A percentile compares a stretch with the other conserved stretches of the same genome.
Conservation (phyloP, 805 yeast species). For the Candida xyloterini region DNA sequence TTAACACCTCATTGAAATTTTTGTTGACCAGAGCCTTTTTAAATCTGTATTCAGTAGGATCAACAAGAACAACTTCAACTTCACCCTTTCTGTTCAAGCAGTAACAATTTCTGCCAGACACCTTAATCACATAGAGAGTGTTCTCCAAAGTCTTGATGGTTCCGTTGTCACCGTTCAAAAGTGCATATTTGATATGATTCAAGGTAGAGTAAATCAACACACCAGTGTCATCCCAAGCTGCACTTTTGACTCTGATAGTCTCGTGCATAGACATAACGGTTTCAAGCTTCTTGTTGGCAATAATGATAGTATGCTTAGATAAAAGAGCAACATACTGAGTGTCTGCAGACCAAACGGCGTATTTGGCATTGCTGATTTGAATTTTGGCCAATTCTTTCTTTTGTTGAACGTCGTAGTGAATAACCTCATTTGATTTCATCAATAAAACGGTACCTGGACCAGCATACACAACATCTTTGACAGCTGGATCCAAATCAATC, state of each 20-base stretch:
- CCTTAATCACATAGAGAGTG: constrained; percentile 78
- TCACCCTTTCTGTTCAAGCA: constrained; percentile 84
- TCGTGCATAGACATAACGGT: constrained; percentile 85
- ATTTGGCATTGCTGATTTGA: constrained; percentile 75
- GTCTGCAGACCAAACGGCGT: constrained; percentile 84
- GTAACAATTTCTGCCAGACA: constrained; percentile 66
- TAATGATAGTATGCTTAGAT: constrained; percentile 88
- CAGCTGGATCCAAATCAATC: constrained; percentile 62
- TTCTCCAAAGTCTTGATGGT: constrained; percentile 88
- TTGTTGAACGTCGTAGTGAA: constrained; percentile 90
- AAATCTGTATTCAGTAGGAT: constrained; percentile 96
- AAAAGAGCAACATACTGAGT: constrained; percentile 84
- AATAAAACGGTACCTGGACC: constrained; percentile 83
- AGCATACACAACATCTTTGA: constrained; percentile 70
- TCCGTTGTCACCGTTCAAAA: constrained; percentile 93
- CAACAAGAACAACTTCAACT: constrained; percentile 74
- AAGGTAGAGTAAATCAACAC: constrained; percentile 90
- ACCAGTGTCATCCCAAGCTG: constrained; percentile 95
- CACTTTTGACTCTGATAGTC: constrained; percentile 93
- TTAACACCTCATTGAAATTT: constrained; percentile 86
- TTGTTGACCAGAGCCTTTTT: constrained; percentile 87
- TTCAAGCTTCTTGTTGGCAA: constrained; percentile 78
- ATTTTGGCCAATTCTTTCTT: constrained; percentile 70
- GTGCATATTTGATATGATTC: constrained; percentile 91
- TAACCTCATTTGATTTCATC: constrained; percentile 68